These are phyloP conservation scores for Choanephora cucurbitarum DNA, from an alignment of 371 early-diverging fungal genomes.

Conservation along the genomic window DNA sequence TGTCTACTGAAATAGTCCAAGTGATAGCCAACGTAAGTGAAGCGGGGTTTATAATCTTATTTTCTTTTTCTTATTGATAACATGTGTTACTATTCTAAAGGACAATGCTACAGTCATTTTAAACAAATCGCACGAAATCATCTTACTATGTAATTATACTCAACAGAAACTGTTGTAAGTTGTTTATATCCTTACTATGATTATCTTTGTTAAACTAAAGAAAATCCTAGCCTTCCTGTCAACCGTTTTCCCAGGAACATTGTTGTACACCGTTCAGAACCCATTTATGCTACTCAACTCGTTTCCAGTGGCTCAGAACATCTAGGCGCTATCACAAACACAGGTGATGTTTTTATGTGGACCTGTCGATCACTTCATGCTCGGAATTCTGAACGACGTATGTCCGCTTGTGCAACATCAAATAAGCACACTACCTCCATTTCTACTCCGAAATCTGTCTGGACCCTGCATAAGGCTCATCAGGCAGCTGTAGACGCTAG, in stretches of 20 bases:
- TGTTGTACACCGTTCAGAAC: constrained; percentile 26
- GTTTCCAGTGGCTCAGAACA: constrained; percentile 49
- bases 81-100: constrained; percentile 8
- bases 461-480: constrained; percentile 41
- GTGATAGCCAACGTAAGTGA: constrained; percentile 51
- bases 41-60: background rate
- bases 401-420: background rate
- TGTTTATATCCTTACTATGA: background rate
- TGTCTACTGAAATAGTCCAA: constrained; percentile 47
- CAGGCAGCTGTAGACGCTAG: constrained; percentile 44
- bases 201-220: background rate
- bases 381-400: background rate
- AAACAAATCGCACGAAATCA: constrained; percentile 45
- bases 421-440: constrained; percentile 10
- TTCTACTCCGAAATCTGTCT: constrained; percentile 45
- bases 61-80: background rate
- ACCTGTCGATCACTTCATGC: constrained; percentile 22
- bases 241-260: constrained; percentile 49
- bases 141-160: constrained; percentile 47
- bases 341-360: constrained; percentile 62
- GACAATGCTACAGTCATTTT: constrained; percentile 60
- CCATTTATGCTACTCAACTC: constrained; percentile 25
- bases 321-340: constrained; percentile 51
- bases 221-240: constrained; percentile 36
- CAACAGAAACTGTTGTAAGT: constrained; percentile 52